phyloP scores from a whole-genome alignment of 1,139 yeast genomes.

The Protomyces lactucae-debilis region DNA sequence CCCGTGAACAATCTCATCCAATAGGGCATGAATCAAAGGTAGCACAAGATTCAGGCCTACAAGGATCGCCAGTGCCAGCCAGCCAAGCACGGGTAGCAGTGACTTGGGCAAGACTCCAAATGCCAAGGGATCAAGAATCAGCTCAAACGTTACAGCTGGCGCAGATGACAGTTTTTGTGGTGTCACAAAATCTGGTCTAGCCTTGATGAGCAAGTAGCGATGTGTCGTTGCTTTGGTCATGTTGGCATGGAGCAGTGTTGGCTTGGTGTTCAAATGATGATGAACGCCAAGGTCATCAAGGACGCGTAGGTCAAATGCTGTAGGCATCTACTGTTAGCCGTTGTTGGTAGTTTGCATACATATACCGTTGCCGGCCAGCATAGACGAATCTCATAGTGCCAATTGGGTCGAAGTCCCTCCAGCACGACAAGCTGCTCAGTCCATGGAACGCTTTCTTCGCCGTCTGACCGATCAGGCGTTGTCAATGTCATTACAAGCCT shows the following conservation, averaged over 20 bases:
- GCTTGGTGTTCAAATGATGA: background rate
- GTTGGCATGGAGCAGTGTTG: background rate
- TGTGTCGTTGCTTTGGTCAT: background rate
- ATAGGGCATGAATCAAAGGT: background rate
- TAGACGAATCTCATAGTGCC: conserved; percentile 16
- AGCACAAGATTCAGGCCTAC: background rate
- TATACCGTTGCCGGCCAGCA: conserved; percentile 24
- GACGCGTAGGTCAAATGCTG: background rate
- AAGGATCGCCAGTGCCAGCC: background rate
- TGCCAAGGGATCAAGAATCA: conserved; percentile 13
- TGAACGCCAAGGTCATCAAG: background rate
- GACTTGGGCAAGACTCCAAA: conserved; percentile 10
- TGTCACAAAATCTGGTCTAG: conserved; percentile 7
- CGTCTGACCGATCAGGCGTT: background rate
- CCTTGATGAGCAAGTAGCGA: conserved; percentile 5
- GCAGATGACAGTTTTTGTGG: background rate
- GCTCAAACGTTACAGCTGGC: conserved; percentile 1
- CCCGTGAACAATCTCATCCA: conserved; percentile 7
- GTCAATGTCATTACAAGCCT: background rate
- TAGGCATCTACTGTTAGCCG: conserved; percentile 7
- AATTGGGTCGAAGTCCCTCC: background rate
- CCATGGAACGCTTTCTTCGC: background rate
- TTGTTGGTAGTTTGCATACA: background rate
- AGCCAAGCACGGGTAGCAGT: background rate
- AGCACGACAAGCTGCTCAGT: conserved; percentile 8